phyloP scores from a whole-genome alignment of 257 asterid genomes.

The Solanum arcanum region DNA sequence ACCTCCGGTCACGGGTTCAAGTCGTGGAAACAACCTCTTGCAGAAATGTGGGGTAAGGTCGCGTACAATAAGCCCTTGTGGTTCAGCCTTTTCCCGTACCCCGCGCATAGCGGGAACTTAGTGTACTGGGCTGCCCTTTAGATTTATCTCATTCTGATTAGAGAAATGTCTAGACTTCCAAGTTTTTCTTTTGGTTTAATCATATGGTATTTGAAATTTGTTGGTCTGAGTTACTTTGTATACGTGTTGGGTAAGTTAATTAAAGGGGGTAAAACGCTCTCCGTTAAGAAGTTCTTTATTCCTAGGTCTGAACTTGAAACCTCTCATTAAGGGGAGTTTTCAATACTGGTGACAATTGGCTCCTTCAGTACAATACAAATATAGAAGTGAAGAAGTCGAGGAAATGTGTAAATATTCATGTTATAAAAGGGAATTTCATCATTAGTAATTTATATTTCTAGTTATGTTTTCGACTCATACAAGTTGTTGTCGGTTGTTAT shows the following conservation, averaged over 20 bases:
- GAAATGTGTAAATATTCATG: neutral
- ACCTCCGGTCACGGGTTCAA: neutral
- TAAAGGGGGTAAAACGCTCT: neutral
- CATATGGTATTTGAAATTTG: neutral
- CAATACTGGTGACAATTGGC: neutral
- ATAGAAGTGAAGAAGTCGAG: neutral
- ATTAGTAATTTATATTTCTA: neutral
- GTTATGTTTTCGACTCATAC: neutral
- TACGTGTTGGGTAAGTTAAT: neutral
- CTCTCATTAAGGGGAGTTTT: neutral
- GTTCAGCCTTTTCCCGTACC: neutral
- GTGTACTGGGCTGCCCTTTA: neutral
- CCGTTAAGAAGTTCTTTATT: neutral
- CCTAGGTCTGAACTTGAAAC: neutral
- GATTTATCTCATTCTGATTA: neutral
- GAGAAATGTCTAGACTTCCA: neutral
- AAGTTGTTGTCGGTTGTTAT: neutral
- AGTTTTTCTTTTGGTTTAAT: neutral
- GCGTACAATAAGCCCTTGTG: neutral
- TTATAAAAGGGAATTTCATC: neutral
- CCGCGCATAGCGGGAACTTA: neutral
- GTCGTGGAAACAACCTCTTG: neutral
- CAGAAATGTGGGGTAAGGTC: neutral
- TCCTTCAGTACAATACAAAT: neutral
- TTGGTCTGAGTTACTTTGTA: neutral